Conservation (phyloP, 2,329 filamentous ascomycete genomes). For the Orbilia quercus region DNA sequence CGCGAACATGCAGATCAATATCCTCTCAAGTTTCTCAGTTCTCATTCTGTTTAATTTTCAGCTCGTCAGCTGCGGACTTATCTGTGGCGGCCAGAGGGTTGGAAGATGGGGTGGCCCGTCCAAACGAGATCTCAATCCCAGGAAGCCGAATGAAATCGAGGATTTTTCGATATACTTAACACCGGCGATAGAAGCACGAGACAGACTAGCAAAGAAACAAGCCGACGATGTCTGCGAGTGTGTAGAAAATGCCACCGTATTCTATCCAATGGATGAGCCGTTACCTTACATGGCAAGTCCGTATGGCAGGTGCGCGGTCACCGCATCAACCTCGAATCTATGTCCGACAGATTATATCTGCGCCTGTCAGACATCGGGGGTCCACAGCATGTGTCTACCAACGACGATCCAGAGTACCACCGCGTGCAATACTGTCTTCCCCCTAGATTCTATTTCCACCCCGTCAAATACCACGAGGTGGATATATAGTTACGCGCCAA, state of each 20-base stretch:
- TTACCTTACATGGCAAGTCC: conserved; percentile 27
- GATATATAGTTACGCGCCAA: not conserved
- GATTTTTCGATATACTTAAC: not conserved
- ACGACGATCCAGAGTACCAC: not conserved
- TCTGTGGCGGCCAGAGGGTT: not conserved
- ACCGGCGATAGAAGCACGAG: not conserved
- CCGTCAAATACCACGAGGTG: not conserved
- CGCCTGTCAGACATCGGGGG: conserved; percentile 11
- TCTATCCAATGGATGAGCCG: not conserved
- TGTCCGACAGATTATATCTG: conserved; percentile 23
- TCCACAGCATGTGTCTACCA: conserved; percentile 22
- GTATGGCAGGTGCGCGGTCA: conserved; percentile 2
- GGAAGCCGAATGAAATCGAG: not conserved
- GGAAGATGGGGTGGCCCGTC: not conserved
- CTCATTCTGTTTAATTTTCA: not conserved
- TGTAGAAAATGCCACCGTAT: not conserved
- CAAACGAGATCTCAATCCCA: not conserved
- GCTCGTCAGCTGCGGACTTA: not conserved
- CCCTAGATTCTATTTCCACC: too few species aligned
- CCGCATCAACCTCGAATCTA: conserved; percentile 1
- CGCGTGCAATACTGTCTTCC: not conserved
- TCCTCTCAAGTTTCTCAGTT: not conserved
- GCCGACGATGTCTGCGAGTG: not conserved
- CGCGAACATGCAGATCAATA: not conserved
- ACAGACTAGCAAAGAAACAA: not conserved